These are phyloP conservation scores for Phytophthora foliorum DNA, from an alignment of 352 stramenopile species.

Conservation along the genomic window DNA sequence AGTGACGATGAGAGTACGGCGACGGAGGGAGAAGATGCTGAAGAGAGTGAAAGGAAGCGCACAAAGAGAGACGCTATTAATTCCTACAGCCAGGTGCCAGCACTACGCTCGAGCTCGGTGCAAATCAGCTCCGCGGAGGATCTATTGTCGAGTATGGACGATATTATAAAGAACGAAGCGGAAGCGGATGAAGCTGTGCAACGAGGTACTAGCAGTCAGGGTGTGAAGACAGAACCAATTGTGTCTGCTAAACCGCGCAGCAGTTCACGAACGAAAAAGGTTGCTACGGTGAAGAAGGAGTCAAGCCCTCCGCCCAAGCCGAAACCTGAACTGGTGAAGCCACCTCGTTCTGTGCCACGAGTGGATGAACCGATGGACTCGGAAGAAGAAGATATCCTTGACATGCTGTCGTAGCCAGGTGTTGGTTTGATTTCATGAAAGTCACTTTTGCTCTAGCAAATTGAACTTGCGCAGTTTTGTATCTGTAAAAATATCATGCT, in stretches of 20 bases:
- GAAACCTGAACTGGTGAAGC: constrained; percentile 8
- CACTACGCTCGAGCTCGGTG: background rate
- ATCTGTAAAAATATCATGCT: too few relatives aligned
- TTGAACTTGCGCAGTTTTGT: too few relatives aligned
- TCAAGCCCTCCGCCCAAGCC: background rate
- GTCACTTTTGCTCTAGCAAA: too few relatives aligned
- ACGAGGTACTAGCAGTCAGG: background rate
- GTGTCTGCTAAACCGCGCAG: background rate
- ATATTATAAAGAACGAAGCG: constrained; percentile 1
- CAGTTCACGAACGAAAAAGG: background rate
- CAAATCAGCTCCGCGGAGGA: background rate
- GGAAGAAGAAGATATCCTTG: constrained; percentile 68
- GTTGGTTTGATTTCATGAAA: too few relatives aligned
- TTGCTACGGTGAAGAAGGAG: constrained; percentile 8
- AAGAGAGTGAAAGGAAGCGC: background rate
- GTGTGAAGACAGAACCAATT: constrained; percentile 1
- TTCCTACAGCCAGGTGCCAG: background rate
- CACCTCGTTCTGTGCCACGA: background rate
- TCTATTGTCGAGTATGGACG: background rate
- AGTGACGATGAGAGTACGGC: background rate
- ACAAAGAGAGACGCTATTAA: background rate
- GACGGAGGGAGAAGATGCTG: background rate
- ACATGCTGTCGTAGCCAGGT: constrained; percentile 49
- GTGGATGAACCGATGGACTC: constrained; percentile 42
- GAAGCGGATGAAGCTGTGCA: constrained; percentile 1